Conservation (phyloP, 2,329 filamentous ascomycete genomes). For the Claviceps digitariae region DNA sequence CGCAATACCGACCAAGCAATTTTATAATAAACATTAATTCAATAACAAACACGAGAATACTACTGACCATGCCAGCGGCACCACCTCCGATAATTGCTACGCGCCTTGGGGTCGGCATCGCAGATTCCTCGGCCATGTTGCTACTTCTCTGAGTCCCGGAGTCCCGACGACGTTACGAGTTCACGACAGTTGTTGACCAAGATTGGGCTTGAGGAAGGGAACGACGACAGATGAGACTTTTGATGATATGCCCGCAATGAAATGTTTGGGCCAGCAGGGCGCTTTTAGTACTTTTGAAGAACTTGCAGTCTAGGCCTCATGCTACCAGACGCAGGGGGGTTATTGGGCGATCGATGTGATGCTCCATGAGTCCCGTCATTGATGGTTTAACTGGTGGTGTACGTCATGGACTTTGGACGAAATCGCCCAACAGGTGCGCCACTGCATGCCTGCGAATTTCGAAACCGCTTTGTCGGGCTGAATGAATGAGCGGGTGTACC, state of each 20-base stretch:
- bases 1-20: too few relatives aligned
- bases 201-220: background rate
- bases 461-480: background rate
- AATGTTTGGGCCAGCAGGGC: background rate
- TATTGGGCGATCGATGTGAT: background rate
- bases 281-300: background rate
- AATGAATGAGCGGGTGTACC: background rate
- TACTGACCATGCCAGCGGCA: conserved; percentile 43
- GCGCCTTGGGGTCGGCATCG: conserved; percentile 23
- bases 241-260: too few relatives aligned
- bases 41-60: background rate
- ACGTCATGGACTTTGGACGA: conserved; percentile 9
- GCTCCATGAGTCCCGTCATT: background rate
- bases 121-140: conserved; percentile 3
- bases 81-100: conserved; percentile 49
- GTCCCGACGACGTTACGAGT: too few relatives aligned
- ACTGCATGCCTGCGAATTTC: background rate
- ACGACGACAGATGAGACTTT: background rate
- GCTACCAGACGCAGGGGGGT: too few relatives aligned
- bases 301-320: background rate
- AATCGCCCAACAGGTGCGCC: background rate
- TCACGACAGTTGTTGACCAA: background rate
- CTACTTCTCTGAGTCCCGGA: background rate
- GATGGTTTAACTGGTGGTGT: background rate
- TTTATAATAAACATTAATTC: too few relatives aligned